phyloP scores from a whole-genome alignment of 2,329 filamentous ascomycete species.

The Cladosporium sp. region DNA sequence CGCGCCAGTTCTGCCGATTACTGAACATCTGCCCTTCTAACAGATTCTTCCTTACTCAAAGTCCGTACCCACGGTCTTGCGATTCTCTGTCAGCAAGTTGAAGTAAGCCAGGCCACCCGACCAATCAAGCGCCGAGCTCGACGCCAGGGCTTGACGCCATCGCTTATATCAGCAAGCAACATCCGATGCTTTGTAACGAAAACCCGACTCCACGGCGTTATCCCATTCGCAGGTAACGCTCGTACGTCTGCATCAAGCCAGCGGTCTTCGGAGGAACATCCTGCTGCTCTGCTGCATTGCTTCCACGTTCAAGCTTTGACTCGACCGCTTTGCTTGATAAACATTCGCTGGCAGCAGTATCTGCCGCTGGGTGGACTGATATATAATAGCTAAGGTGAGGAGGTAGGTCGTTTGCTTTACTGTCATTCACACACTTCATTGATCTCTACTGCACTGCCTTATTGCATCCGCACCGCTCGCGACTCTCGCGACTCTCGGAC shows the following conservation, averaged over 20 bases:
- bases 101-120: too few relatives aligned
- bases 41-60: too few relatives aligned
- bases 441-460: too few relatives aligned
- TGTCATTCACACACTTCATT: background rate
- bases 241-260: background rate
- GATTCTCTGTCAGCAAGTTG: too few relatives aligned
- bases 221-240: too few relatives aligned
- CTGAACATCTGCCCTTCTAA: too few relatives aligned
- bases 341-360: background rate
- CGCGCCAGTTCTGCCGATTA: too few relatives aligned
- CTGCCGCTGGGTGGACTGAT: background rate
- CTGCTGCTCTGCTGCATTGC: background rate
- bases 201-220: too few relatives aligned
- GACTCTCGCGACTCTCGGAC: too few relatives aligned
- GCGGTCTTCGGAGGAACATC: slow-evolving; percentile 1
- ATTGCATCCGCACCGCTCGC: too few relatives aligned
- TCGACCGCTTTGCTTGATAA: slow-evolving; percentile 1
- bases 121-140: background rate
- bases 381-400: background rate
- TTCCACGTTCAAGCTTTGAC: background rate
- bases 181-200: too few relatives aligned
- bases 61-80: too few relatives aligned
- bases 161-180: background rate
- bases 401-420: background rate
- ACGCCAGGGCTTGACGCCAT: slow-evolving; percentile 8